Conservation (phyloP, 352 stramenopile species). For the Phytophthora sp. region DNA sequence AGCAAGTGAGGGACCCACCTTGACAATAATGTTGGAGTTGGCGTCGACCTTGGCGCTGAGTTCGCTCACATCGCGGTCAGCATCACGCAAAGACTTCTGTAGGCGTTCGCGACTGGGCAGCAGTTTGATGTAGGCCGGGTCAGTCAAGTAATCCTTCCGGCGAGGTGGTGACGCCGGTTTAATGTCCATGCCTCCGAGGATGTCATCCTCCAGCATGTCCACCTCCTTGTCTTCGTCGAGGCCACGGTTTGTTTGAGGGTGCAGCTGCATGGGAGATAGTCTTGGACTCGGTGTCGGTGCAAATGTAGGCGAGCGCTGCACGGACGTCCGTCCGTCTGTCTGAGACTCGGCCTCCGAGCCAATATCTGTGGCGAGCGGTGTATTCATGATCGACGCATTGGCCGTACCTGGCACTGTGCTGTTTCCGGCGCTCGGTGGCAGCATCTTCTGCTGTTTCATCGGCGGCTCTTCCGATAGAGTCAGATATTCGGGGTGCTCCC, state of each 20-base stretch:
- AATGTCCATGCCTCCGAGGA: constrained; percentile 75
- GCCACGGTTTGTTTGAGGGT: constrained; percentile 19
- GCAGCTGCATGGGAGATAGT: constrained; percentile 48
- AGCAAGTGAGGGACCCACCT: constrained; percentile 42
- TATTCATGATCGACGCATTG: constrained; percentile 67
- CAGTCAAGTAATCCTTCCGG: constrained; percentile 57
- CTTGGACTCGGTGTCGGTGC: constrained; percentile 58
- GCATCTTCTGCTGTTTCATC: constrained; percentile 48
- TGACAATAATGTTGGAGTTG: constrained; percentile 85
- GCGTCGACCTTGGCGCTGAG: constrained; percentile 69
- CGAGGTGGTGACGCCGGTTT: constrained; percentile 45
- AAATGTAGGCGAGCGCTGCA: constrained; percentile 70
- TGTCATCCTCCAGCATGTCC: constrained; percentile 79
- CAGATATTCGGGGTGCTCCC: constrained; percentile 82
- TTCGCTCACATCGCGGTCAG: constrained; percentile 70
- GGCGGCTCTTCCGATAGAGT: constrained; percentile 58
- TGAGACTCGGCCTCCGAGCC: constrained; percentile 73
- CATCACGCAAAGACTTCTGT: constrained; percentile 72
- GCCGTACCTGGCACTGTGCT: constrained; percentile 38
- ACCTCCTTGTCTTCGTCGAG: constrained; percentile 76
- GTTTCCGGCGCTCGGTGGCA: constrained; percentile 22
- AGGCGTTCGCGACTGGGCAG: constrained; percentile 64
- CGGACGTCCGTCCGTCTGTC: constrained; percentile 56
- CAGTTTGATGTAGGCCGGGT: constrained; percentile 73
- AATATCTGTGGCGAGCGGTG: constrained; percentile 68